Percentiles rank a stretch among this genome's conserved stretches.
These are phyloP conservation scores for Paramecium bursaria DNA, from an alignment of 73 alveolate genomes.

Conservation along the genomic window DNA sequence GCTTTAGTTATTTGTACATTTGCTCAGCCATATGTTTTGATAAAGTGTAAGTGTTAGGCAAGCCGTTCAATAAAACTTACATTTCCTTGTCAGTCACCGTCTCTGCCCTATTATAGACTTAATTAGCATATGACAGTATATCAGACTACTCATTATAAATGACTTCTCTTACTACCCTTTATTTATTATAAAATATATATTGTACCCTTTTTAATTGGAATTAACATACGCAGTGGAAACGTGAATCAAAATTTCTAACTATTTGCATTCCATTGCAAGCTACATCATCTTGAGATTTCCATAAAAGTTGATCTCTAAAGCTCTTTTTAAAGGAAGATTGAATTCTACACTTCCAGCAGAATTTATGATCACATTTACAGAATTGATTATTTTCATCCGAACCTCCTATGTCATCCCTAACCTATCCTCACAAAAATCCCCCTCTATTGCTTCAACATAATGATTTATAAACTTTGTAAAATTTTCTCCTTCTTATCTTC, in stretches of 20 bases:
- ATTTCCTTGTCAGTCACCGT: conserved; percentile 72
- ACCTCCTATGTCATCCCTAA: conserved; percentile 73
- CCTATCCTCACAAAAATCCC: conserved; percentile 69
- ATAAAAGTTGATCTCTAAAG: conserved; percentile 77
- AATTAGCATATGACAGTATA: conserved; percentile 65
- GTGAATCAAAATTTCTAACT: conserved; percentile 77
- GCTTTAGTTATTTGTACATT: conserved; percentile 70
- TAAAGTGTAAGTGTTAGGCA: conserved; percentile 92
- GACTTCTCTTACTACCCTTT: conserved; percentile 69
- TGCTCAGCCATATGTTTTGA: conserved; percentile 87
- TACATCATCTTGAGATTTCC: conserved; percentile 78
- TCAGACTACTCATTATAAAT: conserved; percentile 62
- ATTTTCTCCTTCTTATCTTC: conserved; percentile 72
- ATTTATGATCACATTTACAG: conserved; percentile 73
- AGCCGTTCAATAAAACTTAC: conserved; percentile 75
- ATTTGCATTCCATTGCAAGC: conserved; percentile 74
- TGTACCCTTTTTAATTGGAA: conserved; percentile 76
- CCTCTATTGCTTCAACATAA: conserved; percentile 76
- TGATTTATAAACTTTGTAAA: conserved; percentile 67
- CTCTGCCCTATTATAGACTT: conserved; percentile 69
- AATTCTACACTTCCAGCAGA: conserved; percentile 86
- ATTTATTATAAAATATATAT: conserved; percentile 86
- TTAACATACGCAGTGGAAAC: conserved; percentile 81
- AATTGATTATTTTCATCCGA: conserved; percentile 59
- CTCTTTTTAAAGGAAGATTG: conserved; percentile 79